Base-by-base conservation (phyloP, 306 rosid species). In the Phaseolus lunatus region DNA sequence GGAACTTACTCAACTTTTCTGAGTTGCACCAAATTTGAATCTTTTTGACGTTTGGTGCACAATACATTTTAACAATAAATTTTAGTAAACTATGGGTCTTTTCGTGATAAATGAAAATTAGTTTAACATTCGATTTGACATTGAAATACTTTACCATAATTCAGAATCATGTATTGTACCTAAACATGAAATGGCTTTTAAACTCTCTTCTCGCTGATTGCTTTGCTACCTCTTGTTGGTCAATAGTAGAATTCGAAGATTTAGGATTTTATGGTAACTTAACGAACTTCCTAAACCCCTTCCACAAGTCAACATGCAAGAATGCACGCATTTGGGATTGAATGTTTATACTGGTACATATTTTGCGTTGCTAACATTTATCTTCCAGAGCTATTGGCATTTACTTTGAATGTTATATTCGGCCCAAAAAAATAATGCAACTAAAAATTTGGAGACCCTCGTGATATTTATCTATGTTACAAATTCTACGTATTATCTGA, bases 1-100 rank as follows among this genome's bases (percentile, higher is more conserved):
- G 77, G 56, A 26, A 39, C 47, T 53, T 26, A 57, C 48, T 24
- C 15, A 22, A 22, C 24, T 61, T 79, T 23, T 61, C 45, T 70
- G 31, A 29, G 67, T 27, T 47, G 74, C 74, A 15, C 43, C 74
- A 47, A 47, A 15, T 69, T 16, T 26, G 44, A n/a, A 62, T 31
- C 11, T 16, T 62, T 62, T 16, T 33, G 3, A 63, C 16, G 15
- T 63, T n/a, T 63, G 69, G 45, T 63, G 47, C 26, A 35, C 47
- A 63, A 59, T 15, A 4, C 2, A 16, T 62, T 24, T 15, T 14
- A 16, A 16, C 44, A 31, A 37, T 27, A 59, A 59, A 27, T 59
- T 59, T 26, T 14, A 6, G 41, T 15, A 13, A 59, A 54, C 61
- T 10, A 22, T 50, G 12, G 1, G 3, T 1, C 13, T 18, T 18